A percentile compares a stretch with the other conserved stretches of the same genome.
These are phyloP conservation scores for Solanum stenotomum DNA, from an alignment of 257 asterid genomes.

Conservation along the genomic window DNA sequence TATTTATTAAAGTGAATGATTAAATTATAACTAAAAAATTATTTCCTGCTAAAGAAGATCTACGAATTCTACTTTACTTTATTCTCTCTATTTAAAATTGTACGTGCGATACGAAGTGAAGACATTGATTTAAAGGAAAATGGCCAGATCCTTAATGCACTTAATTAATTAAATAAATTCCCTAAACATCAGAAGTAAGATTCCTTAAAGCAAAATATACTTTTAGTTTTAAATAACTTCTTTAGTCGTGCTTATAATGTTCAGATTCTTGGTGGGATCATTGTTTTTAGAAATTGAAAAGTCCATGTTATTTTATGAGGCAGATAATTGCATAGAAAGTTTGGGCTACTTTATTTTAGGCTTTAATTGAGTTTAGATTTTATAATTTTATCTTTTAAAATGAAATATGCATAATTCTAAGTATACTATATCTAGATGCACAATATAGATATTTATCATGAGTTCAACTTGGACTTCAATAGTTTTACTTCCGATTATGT, in stretches of 20 bases:
- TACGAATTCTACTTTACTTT: background rate
- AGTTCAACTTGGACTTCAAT: background rate
- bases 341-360: background rate
- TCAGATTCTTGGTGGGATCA: background rate
- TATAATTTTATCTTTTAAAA: background rate
- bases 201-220: constrained; percentile 8
- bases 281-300: background rate
- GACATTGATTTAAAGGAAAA: constrained; percentile 1
- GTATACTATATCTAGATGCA: background rate
- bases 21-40: background rate
- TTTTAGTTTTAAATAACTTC: background rate
- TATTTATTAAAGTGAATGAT: background rate
- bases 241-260: background rate
- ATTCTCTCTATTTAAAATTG: constrained; percentile 10
- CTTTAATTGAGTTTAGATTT: background rate
- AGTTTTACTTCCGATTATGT: too few species aligned
- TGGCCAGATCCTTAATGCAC: constrained; percentile 6
- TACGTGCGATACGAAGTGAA: background rate
- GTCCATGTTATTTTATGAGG: background rate
- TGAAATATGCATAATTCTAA: background rate
- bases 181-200: background rate
- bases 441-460: background rate
- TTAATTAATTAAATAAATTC: background rate
- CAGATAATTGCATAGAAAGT: background rate
- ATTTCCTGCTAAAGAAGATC: background rate